A percentile compares a stretch with the other conserved stretches of the same genome.
These are phyloP conservation scores for Mucor irregularis DNA, from an alignment of 371 early-diverging fungal genomes.

Conservation along the genomic window DNA sequence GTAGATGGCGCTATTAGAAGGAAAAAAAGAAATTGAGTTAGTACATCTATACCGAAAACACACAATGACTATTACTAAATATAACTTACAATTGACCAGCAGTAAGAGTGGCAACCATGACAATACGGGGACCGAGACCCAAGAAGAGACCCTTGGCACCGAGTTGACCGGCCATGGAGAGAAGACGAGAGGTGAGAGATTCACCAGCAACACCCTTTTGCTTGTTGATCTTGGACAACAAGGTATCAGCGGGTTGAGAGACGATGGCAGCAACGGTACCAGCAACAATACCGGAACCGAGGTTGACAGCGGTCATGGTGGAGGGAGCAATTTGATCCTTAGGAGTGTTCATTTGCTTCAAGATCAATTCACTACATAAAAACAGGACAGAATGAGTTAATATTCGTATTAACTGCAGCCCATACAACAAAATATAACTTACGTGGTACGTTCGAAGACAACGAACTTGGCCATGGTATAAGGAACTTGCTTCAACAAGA, in stretches of 20 bases:
- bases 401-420: neutral
- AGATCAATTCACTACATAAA: constrained; percentile 51
- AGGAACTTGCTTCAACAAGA: constrained; percentile 76
- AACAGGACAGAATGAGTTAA: neutral
- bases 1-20: constrained; percentile 45
- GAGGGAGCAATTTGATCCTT: constrained; percentile 55
- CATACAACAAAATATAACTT: constrained; percentile 22
- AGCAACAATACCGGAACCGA: constrained; percentile 57
- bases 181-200: constrained; percentile 57
- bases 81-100: constrained; percentile 63
- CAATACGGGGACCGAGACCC: constrained; percentile 76
- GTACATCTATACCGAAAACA: neutral
- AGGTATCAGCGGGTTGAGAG: constrained; percentile 62
- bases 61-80: neutral
- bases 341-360: constrained; percentile 44
- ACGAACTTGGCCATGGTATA: constrained; percentile 69
- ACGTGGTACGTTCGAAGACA: constrained; percentile 57
- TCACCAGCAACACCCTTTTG: constrained; percentile 63
- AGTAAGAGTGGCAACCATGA: constrained; percentile 80
- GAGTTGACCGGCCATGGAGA: constrained; percentile 60
- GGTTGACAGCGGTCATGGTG: constrained; percentile 49
- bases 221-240: constrained; percentile 71
- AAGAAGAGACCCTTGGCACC: constrained; percentile 67
- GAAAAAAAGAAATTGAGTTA: constrained; percentile 4
- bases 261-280: constrained; percentile 63